Conservation (phyloP, 192 early-diverging fungal genomes). For the Thamnidium elegans region DNA sequence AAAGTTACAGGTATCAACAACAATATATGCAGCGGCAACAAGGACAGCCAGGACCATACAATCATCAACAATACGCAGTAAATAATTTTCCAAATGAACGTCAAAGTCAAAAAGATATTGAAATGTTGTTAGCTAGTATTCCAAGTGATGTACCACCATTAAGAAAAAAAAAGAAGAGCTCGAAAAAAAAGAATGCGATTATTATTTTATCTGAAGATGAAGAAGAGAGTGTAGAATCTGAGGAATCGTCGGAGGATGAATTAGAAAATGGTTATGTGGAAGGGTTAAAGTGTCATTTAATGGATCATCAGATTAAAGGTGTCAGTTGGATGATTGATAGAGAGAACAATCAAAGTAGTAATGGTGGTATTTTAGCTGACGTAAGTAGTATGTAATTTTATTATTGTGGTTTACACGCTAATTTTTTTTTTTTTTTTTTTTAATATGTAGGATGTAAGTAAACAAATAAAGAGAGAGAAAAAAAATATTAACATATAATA, state of each 20-base stretch:
- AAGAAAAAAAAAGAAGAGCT: background rate
- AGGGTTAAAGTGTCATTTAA: constrained; percentile 17
- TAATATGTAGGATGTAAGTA: constrained; percentile 20
- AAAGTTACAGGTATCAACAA: background rate
- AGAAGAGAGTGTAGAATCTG: constrained; percentile 2
- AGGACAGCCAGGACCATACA: no score
- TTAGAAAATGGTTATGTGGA: constrained; percentile 4
- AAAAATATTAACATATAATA: background rate
- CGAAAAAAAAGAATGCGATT: constrained; percentile 4
- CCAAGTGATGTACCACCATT: constrained; percentile 17
- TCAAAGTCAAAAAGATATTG: constrained; percentile 26
- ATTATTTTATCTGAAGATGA: constrained; percentile 5
- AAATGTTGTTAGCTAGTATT: constrained; percentile 27
- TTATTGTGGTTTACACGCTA: background rate
- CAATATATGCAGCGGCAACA: background rate
- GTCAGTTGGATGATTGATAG: constrained; percentile 39
- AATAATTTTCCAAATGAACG: background rate
- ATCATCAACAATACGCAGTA: background rate
- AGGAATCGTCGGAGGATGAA: background rate
- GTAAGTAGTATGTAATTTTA: constrained; percentile 18
- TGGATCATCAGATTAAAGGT: constrained; percentile 35
- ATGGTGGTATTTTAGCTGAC: constrained; percentile 40
- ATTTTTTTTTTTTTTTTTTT: background rate
- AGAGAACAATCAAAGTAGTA: constrained; percentile 26
- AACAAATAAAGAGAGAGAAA: background rate